Evolutionary conservation across 345 rosid species (phyloP).

Genomic region (Excoecaria agallocha): DNA sequence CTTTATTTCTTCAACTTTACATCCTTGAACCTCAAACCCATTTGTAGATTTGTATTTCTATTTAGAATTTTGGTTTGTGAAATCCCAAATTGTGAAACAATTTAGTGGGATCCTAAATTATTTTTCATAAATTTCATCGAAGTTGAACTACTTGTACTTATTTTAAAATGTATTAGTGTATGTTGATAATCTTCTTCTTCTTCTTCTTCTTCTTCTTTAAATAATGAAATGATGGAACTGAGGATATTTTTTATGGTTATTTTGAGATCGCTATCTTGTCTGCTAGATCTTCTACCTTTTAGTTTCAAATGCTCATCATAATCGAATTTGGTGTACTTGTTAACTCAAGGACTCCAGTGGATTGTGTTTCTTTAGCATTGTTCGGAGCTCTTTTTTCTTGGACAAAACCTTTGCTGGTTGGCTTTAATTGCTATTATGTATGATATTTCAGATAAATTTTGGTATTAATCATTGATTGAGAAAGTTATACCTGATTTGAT

Average conservation of each 20-base stretch:
- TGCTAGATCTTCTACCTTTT: slow-evolving; percentile 10
- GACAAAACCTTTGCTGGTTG: slow-evolving; percentile 92
- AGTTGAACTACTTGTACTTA: not conserved
- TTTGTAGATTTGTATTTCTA: too few species aligned
- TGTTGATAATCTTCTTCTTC: not conserved
- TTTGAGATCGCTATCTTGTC: not conserved
- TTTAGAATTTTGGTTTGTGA: too few species aligned
- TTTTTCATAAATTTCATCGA: not conserved
- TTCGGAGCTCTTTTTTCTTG: slow-evolving; percentile 92
- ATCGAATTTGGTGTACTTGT: slow-evolving; percentile 27
- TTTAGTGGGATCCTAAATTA: slow-evolving; percentile 1
- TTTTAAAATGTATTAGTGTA: not conserved
- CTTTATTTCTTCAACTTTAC: too few species aligned
- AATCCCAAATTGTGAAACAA: too few species aligned
- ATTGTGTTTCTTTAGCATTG: slow-evolving; percentile 92
- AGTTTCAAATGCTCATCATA: slow-evolving; percentile 12
- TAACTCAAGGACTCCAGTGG: slow-evolving; percentile 87
- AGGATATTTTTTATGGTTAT: not conserved
- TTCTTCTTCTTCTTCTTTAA: not conserved
- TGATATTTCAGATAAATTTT: slow-evolving; percentile 3
- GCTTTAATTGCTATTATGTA: slow-evolving; percentile 29
- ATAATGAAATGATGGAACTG: not conserved
- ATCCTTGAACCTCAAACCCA: too few species aligned
- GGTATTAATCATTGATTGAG: slow-evolving; percentile 14
- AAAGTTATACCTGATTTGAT: slow-evolving; percentile 14